Evolutionary conservation across 1,284 basidiomycete species (phyloP), one percentile per base, ranked within the genome.

Genomic region (Malassezia obtusa): DNA sequence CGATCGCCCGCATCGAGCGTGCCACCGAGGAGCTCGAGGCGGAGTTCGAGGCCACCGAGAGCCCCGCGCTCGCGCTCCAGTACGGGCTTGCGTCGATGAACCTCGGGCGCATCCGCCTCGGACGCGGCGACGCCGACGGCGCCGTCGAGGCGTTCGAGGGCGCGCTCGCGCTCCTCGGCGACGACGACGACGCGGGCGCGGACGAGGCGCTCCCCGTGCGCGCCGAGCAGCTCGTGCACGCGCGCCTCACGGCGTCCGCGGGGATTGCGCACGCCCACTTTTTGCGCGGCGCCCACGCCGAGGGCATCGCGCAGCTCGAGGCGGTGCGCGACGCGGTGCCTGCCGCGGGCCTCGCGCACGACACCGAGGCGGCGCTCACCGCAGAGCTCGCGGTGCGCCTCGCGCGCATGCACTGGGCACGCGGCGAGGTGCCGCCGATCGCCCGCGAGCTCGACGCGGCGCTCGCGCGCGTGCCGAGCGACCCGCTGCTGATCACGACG

Each of bases 11-110:
- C 32, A 79, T 86, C 19, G 75, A 79, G n/a, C 80, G 81, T 35
- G 82, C 86, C 4, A 85, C 87, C 4, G 58, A 75, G 1, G 78
- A 91, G 12, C 77, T 98, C 21, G 94, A 98, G 75, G 79, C 83
- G 2, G 79, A 82, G 26, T 99, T 95, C 74, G 94, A 98, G 73
- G 82, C 84, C 47, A 81, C 81, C 1, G 94, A 99, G 71, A 84
- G 86, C 45, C 68, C 82, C 0, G 76, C 78, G 17, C 81, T 87
- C 15, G 92, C 95, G 71, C 76, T 79, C 24, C 82, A 82, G 57
- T 99, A 86, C 71, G 82, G 82, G 7, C 81, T 90, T 28, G 87
- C 90, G 0, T 85, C 89, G 57, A 77, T 81, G 31, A 95, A 88
- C 58, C 77, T 90, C 7, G 94, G 84, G 0, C 81, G 94, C 15